These are phyloP conservation scores for Cladosporium sp. DNA, from an alignment of 2,329 filamentous ascomycete species.

Conservation along the genomic window DNA sequence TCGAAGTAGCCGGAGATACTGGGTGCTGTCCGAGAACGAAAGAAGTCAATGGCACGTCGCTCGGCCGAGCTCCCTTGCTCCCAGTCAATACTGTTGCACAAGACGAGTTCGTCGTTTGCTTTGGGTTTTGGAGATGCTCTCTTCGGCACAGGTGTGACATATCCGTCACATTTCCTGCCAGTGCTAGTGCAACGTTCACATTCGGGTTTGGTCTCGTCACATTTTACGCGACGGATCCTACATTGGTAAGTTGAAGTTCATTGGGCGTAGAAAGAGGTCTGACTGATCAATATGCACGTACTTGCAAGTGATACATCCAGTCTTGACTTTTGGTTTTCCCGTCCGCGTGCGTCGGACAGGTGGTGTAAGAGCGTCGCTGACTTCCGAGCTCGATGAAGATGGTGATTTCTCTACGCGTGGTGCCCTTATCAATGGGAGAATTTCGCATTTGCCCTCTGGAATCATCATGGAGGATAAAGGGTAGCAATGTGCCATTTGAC, in stretches of 20 bases:
- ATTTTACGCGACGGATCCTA: slow-evolving; percentile 44
- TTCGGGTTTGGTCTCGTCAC: slow-evolving; percentile 42
- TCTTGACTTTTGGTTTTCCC: slow-evolving; percentile 11
- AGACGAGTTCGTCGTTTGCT: neutral
- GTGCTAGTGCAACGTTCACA: slow-evolving; percentile 2
- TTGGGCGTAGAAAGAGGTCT: neutral
- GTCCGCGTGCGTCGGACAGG: neutral
- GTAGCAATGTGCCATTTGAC: neutral
- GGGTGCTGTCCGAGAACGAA: slow-evolving; percentile 21
- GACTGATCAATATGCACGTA: slow-evolving; percentile 39
- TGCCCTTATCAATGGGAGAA: neutral
- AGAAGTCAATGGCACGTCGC: slow-evolving; percentile 40
- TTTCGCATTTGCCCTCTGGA: neutral
- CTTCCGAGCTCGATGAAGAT: neutral
- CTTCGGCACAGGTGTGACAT: slow-evolving; percentile 58
- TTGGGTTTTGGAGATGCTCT: slow-evolving; percentile 48
- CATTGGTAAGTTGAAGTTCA: neutral
- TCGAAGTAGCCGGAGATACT: slow-evolving; percentile 22
- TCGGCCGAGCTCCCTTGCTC: slow-evolving; percentile 64
- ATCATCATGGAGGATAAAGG: neutral
- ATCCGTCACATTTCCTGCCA: slow-evolving; percentile 44
- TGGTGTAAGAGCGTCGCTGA: neutral
- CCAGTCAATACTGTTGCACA: slow-evolving; percentile 59
- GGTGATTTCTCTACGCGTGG: neutral
- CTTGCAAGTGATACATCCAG: slow-evolving; percentile 11